These are phyloP conservation scores for Coffea eugenioides DNA, from an alignment of 257 asterid species.

Conservation along the genomic window DNA sequence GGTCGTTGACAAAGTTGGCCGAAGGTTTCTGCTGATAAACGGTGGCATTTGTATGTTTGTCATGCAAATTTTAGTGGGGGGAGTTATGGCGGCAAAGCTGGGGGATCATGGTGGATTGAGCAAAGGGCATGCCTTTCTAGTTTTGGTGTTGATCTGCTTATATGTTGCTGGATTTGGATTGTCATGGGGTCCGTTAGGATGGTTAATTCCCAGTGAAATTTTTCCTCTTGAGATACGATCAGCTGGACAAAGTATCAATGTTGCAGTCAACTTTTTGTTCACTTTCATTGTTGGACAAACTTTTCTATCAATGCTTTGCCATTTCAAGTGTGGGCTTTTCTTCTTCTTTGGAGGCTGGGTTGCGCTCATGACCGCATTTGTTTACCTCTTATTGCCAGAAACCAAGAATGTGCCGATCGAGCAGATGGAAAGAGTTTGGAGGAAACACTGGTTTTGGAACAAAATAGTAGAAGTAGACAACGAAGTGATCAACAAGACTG, in stretches of 20 bases:
- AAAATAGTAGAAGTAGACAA: constrained; percentile 32
- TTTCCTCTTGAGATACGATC: constrained; percentile 71
- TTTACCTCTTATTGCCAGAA: constrained; percentile 66
- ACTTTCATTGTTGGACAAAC: constrained; percentile 67
- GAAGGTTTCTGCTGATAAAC: constrained; percentile 38
- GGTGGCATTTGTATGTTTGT: constrained; percentile 62
- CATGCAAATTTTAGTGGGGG: constrained; percentile 52
- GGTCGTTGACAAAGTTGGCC: constrained; percentile 58
- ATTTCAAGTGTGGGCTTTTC: constrained; percentile 58
- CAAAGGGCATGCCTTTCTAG: constrained; percentile 43
- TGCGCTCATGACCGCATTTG: constrained; percentile 61
- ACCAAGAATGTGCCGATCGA: constrained; percentile 77
- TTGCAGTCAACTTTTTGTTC: constrained; percentile 57
- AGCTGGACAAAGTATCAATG: constrained; percentile 65
- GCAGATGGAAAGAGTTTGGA: constrained; percentile 71
- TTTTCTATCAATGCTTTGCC: constrained; percentile 70
- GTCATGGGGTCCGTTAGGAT: constrained; percentile 89
- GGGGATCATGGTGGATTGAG: constrained; percentile 60
- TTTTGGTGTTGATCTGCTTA: constrained; percentile 47
- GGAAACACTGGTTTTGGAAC: constrained; percentile 75
- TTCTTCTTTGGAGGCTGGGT: constrained; percentile 86
- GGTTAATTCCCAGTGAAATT: constrained; percentile 78
- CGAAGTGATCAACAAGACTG: background rate
- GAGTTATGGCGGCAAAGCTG: constrained; percentile 48
- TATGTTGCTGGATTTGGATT: constrained; percentile 70